Evolutionary conservation across 2,329 filamentous ascomycete species (phyloP).

Genomic region (Pezicula carpinea): DNA sequence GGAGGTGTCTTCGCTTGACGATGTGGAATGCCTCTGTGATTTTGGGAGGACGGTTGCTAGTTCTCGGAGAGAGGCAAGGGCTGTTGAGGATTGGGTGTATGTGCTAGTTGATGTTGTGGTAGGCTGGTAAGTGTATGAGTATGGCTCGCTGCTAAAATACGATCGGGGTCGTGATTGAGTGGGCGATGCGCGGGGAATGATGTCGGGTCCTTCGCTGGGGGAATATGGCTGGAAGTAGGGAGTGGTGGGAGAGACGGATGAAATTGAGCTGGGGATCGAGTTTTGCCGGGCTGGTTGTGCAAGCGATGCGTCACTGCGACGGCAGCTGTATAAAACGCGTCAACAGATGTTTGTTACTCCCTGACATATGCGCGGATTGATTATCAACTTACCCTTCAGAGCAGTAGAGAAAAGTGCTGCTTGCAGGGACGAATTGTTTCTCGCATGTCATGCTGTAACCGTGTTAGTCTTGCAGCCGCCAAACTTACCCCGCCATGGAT

Average conservation of each 20-base stretch:
- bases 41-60: slow-evolving; percentile 24
- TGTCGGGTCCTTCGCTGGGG: slow-evolving; percentile 51
- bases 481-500: neutral
- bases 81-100: slow-evolving; percentile 16
- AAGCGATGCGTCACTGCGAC: slow-evolving; percentile 21
- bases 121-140: slow-evolving; percentile 30
- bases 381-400: slow-evolving; percentile 51
- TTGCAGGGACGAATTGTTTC: slow-evolving; percentile 58
- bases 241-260: slow-evolving; percentile 27
- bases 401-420: slow-evolving; percentile 57
- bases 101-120: slow-evolving; percentile 22
- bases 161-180: slow-evolving; percentile 54
- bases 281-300: slow-evolving; percentile 10
- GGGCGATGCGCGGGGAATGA: slow-evolving; percentile 59
- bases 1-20: slow-evolving; percentile 4
- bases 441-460: slow-evolving; percentile 58
- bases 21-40: slow-evolving; percentile 1
- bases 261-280: slow-evolving; percentile 16
- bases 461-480: slow-evolving; percentile 22
- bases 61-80: slow-evolving; percentile 22
- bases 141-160: slow-evolving; percentile 47
- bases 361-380: slow-evolving; percentile 9
- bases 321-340: slow-evolving; percentile 16
- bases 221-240: slow-evolving; percentile 36
- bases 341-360: slow-evolving; percentile 14